Conservation (phyloP, 345 rosid genomes). For the Clarkia xantiana region DNA sequence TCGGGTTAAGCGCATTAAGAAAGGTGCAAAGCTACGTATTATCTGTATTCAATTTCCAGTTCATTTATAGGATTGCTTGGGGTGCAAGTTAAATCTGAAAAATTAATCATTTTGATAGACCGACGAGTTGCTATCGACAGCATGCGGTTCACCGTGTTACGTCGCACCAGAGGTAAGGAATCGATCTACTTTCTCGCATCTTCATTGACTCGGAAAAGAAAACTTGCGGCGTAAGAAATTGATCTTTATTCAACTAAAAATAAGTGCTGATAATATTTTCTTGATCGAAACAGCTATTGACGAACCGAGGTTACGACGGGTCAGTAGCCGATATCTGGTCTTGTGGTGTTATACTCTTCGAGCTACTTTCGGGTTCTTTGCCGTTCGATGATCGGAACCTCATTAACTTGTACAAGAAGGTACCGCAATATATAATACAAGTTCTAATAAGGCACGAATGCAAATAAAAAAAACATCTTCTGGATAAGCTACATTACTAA, state of each 20-base stretch:
- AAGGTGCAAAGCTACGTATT: slow-evolving; percentile 24
- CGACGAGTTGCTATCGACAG: slow-evolving; percentile 66
- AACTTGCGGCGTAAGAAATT: background rate
- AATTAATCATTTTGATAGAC: slow-evolving; percentile 25
- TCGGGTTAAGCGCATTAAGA: slow-evolving; percentile 60
- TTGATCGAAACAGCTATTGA: slow-evolving; percentile 41
- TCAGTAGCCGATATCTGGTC: slow-evolving; percentile 92
- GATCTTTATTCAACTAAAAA: background rate
- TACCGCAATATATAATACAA: too few species aligned
- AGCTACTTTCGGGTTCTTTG: slow-evolving; percentile 59
- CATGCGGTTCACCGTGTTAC: slow-evolving; percentile 89
- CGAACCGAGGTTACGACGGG: slow-evolving; percentile 63
- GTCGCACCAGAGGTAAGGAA: slow-evolving; percentile 79
- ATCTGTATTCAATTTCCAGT: background rate
- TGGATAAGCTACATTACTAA: too few species aligned
- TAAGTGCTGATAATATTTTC: slow-evolving; percentile 8
- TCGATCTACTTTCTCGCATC: background rate
- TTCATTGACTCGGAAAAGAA: background rate
- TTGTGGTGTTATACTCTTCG: slow-evolving; percentile 81
- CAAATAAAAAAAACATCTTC: too few species aligned
- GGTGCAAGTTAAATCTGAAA: background rate
- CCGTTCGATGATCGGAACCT: slow-evolving; percentile 76
- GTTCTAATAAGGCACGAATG: too few species aligned
- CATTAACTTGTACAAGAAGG: slow-evolving; percentile 53
- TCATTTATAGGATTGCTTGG: background rate